phyloP scores from a whole-genome alignment of 306 rosid species.

The Vigna hirtella region DNA sequence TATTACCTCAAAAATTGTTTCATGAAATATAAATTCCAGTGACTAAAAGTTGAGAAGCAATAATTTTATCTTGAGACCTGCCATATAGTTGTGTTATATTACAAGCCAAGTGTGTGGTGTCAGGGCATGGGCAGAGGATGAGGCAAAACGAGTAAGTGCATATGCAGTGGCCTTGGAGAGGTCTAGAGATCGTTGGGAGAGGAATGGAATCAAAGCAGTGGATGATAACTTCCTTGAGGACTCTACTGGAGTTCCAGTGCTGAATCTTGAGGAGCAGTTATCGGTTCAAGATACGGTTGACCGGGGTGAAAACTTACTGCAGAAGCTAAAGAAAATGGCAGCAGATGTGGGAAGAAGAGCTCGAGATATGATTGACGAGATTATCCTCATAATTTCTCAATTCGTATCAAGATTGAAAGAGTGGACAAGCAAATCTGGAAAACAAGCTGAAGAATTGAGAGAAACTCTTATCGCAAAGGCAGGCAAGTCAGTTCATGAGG shows the following conservation, averaged over 20 bases:
- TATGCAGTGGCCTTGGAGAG: slow-evolving; percentile 69
- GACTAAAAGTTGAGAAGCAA: too few species aligned
- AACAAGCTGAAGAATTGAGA: slow-evolving; percentile 56
- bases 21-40: too few species aligned
- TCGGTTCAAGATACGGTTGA: slow-evolving; percentile 62
- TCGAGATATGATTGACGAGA: slow-evolving; percentile 52
- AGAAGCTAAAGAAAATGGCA: slow-evolving; percentile 67
- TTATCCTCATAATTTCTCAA: slow-evolving; percentile 55
- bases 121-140: slow-evolving; percentile 86
- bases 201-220: slow-evolving; percentile 72
- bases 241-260: slow-evolving; percentile 66
- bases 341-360: slow-evolving; percentile 62
- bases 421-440: slow-evolving; percentile 53
- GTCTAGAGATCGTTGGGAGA: slow-evolving; percentile 80
- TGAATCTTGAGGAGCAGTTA: slow-evolving; percentile 62
- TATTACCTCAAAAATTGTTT: too few species aligned
- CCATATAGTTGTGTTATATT: not conserved
- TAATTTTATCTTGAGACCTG: too few species aligned
- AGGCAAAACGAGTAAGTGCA: slow-evolving; percentile 77
- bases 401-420: slow-evolving; percentile 57
- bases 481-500: slow-evolving; percentile 54
- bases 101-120: not conserved
- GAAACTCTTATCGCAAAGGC: slow-evolving; percentile 57
- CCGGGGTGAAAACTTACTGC: slow-evolving; percentile 64
- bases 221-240: slow-evolving; percentile 70